These are phyloP conservation scores for Penicillium ucsense DNA, from an alignment of 495 filamentous ascomycete genomes.

Conservation along the genomic window DNA sequence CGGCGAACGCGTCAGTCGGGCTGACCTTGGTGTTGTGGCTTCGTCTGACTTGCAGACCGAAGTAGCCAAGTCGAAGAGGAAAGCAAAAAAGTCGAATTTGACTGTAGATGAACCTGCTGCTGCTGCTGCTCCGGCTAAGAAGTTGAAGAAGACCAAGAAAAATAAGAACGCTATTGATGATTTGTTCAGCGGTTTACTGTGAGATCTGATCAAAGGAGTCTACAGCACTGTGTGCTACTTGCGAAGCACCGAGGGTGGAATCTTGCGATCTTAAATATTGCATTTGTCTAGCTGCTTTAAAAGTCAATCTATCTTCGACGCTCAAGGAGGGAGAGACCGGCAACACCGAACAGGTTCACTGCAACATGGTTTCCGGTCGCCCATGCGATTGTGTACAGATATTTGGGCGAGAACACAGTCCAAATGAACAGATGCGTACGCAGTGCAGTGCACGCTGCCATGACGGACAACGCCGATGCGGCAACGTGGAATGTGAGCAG, in stretches of 20 bases:
- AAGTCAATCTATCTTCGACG: not conserved
- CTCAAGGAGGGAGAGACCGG: conserved; percentile 42
- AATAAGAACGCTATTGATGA: conserved; percentile 55
- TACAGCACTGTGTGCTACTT: no score
- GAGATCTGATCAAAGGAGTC: not conserved
- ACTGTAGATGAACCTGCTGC: not conserved
- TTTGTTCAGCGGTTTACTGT: conserved; percentile 47
- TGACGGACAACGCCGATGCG: conserved; percentile 55
- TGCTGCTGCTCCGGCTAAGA: not conserved
- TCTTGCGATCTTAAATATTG: conserved; percentile 7
- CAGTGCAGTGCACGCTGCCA: conserved; percentile 77
- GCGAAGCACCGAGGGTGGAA: no score
- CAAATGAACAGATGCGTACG: conserved; percentile 94
- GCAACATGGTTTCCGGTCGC: conserved; percentile 65
- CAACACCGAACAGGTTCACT: conserved; percentile 45
- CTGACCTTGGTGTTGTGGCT: not conserved
- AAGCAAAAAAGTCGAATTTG: not conserved
- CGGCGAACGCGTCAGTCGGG: conserved; percentile 23
- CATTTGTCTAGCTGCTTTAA: not conserved
- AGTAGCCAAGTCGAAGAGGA: not conserved
- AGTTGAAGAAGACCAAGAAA: conserved; percentile 29
- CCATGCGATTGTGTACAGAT: conserved; percentile 86
- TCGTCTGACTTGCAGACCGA: not conserved
- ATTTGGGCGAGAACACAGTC: conserved; percentile 98
- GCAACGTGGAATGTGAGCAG: conserved; percentile 59